Evolutionary conservation across 805 yeast species (phyloP), one percentile per base, ranked within the genome.

Genomic region (Saccharomyces paradoxus): DNA sequence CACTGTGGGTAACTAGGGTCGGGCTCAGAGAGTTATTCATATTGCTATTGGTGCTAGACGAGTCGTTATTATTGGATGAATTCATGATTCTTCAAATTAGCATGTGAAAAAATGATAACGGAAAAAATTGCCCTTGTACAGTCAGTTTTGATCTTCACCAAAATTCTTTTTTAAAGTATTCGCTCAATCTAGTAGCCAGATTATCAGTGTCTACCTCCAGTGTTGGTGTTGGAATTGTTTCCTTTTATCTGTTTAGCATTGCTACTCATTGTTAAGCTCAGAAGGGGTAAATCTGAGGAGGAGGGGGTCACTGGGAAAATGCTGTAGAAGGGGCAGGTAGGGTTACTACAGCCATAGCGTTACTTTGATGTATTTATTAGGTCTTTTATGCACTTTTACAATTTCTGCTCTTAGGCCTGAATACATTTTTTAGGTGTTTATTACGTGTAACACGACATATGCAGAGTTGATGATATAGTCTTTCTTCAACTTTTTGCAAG

Each of bases 11-110:
- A 13, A 10, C 24, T 7, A 37, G 6, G 4, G 44, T 37, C 44
- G 44, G 49, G 30, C 46, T 51, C 41, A 30, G 47, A 54, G 52
- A 50, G 57, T 48, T 41, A 55, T n/a, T 28, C 47, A 29, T 52
- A 46, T 47, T 54, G 51, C 37, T 30, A 41, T 17, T 48, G 55
- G 27, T 28, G 44, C 47, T 50, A 53, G 49, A 46, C 53, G 52
- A 47, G 56, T 49, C 50, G 55, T 41, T 46, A 41, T 17, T 37
- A 46, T 28, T 47, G 32, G 53, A 37, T 56, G 55, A 28, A 14
- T 37, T 37, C 48, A n/a, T 50, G 48, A 48, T 37, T 37, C 24
- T 47, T 49, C 37, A 41, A 37, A 37, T 9, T 37, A 37, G 24
- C 44, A 37, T 37, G 44, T 37, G 44, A 37, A 37, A 37, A 37